Evolutionary conservation across 2,329 filamentous ascomycete species (phyloP), one percentile per base, ranked within the genome.

Genomic region (Lachnellula willkommii): DNA sequence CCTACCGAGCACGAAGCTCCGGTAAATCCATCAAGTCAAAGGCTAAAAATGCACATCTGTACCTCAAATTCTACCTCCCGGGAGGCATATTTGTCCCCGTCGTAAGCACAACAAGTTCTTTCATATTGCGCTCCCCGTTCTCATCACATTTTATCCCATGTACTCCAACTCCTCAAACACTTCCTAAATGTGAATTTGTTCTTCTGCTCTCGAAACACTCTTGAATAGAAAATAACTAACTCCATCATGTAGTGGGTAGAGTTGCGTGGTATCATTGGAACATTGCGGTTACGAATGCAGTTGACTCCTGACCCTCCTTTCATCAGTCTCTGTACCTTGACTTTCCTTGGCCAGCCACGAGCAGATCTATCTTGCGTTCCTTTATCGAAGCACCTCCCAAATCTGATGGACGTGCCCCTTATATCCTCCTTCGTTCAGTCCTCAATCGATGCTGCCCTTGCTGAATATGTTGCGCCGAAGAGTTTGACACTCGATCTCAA

Each of bases 241-340:
- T 32, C 28, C 9, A 8, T 32, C 28, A 32, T 32, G 9, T 32
- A 32, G 28, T 91, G 88, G 87, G 88, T 91, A 4, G 86, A 91
- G 64, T 73, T 91, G 1, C 79, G 82, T 51, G 88, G 87, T 1
- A 77, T 90, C 14, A 78, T 91, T n/a, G 85, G 87, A 17, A 87
- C 82, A 1, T 76, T 88, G 72, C 79, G 88, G 4, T 65, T 89
- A 54, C 80, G 88, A 26, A 75, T 91, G 11, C 88, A 91, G 65
- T 77, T 90, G 1, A 87, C 84, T 1, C 87, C 88, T 0, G 87
- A 91, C 63, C 87, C 88, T 0, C 88, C 88, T 0, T 90, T 91
- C 72, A 85, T 90, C 70, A 81, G 82, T n/a, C 75, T 90, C 4
- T 88, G 84, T 65, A 90, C 87, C 1, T 66, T 90, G 56, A 88